Evolutionary conservation across 1,284 basidiomycete genomes (phyloP).

Genomic region (Flammula alnicola): DNA sequence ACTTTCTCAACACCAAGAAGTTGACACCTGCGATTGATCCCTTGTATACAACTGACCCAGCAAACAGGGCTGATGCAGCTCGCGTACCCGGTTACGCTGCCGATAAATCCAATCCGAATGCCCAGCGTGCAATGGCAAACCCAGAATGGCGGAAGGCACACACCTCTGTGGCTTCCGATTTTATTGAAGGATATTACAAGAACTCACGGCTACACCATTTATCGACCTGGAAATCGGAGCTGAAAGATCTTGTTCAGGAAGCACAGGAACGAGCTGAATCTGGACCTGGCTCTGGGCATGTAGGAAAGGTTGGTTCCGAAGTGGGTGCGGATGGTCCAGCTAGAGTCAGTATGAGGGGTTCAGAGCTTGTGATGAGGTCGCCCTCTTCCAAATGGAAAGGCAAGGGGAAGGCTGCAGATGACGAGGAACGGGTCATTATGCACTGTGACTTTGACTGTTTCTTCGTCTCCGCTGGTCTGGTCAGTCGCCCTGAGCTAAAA

Average conservation of each 20-base stretch:
- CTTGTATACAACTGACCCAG: constrained; percentile 49
- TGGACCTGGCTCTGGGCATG: constrained; percentile 20
- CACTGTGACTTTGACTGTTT: constrained; percentile 98
- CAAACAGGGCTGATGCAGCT: constrained; percentile 42
- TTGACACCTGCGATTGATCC: constrained; percentile 25
- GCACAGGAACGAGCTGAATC: constrained; percentile 74
- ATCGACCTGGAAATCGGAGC: constrained; percentile 91
- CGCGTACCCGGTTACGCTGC: constrained; percentile 67
- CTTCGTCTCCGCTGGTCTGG: constrained; percentile 91
- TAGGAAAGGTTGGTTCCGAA: constrained; percentile 38
- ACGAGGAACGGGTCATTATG: constrained; percentile 76
- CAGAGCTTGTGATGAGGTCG: constrained; percentile 52
- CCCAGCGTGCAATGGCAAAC: constrained; percentile 77
- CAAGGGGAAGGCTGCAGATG: constrained; percentile 51
- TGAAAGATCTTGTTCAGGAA: constrained; percentile 81
- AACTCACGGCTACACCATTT: constrained; percentile 93
- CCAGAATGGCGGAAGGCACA: constrained; percentile 86
- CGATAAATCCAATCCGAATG: constrained; percentile 68
- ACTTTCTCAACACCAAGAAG: constrained; percentile 10
- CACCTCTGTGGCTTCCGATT: constrained; percentile 86
- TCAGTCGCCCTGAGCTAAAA: constrained; percentile 76
- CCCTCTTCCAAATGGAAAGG: constrained; percentile 52
- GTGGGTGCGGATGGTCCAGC: constrained; percentile 27
- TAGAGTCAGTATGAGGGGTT: constrained; percentile 65
- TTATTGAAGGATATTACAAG: constrained; percentile 90